phyloP scores from a whole-genome alignment of 139 green algal genomes.

The Zygnema circumcarinatum region DNA sequence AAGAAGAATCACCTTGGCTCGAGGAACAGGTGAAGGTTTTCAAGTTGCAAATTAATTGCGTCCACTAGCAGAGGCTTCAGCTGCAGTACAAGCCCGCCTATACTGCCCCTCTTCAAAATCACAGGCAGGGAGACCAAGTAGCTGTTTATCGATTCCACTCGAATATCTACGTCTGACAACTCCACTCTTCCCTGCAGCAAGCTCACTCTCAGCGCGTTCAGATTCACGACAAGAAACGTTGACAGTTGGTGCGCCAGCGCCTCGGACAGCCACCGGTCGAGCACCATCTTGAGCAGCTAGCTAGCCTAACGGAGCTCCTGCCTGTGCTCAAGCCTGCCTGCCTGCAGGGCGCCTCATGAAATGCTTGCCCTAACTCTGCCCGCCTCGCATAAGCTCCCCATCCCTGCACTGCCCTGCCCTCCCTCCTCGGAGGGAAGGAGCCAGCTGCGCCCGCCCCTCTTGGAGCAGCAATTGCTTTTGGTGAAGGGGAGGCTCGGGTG shows the following conservation, averaged over 20 bases:
- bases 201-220: background rate
- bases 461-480: too few relatives aligned
- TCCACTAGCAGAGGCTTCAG: background rate
- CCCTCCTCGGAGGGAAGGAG: too few relatives aligned
- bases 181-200: background rate
- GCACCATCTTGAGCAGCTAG: background rate
- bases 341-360: too few relatives aligned
- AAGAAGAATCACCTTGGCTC: background rate
- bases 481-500: too few relatives aligned
- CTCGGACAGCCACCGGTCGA: background rate
- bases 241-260: background rate
- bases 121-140: background rate
- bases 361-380: too few relatives aligned
- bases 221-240: background rate
- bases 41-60: background rate
- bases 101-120: background rate
- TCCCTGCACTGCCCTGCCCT: too few relatives aligned
- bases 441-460: too few relatives aligned
- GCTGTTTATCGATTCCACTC: background rate
- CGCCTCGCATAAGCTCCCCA: too few relatives aligned
- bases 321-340: too few relatives aligned
- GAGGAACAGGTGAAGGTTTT: background rate
- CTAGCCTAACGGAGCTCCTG: too few relatives aligned
- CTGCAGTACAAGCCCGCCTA: background rate
- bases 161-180: background rate